phyloP scores from a whole-genome alignment of 2,329 filamentous ascomycete genomes.

The Xylaria sp. region DNA sequence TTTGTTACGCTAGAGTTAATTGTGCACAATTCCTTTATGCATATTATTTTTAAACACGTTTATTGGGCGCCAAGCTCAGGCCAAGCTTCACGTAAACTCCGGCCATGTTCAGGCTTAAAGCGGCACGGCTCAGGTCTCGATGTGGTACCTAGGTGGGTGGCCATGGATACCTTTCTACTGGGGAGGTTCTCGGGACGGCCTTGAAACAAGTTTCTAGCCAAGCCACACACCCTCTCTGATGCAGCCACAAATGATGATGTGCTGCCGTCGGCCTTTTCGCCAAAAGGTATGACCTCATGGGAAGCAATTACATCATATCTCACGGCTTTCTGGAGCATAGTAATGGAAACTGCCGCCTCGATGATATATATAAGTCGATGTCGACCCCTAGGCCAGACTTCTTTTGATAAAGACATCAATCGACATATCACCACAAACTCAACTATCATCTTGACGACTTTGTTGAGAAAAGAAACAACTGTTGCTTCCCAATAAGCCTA shows the following conservation, averaged over 20 bases:
- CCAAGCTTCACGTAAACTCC: too few relatives aligned
- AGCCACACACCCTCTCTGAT: constrained; percentile 20
- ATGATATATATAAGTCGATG: constrained; percentile 19
- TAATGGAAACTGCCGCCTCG: background rate
- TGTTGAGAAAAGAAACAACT: background rate
- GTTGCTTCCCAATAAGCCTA: too few relatives aligned
- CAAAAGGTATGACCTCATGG: constrained; percentile 23
- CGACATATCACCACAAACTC: background rate
- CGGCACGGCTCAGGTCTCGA: too few relatives aligned
- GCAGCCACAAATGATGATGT: constrained; percentile 22
- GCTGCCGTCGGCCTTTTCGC: constrained; percentile 12
- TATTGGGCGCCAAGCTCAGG: too few relatives aligned
- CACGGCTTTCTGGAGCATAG: constrained; percentile 11
- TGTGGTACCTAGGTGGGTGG: too few relatives aligned
- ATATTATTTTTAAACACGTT: too few relatives aligned
- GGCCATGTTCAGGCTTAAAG: too few relatives aligned
- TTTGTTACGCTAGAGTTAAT: too few relatives aligned
- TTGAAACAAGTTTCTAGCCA: constrained; percentile 37
- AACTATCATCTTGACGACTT: too few relatives aligned
- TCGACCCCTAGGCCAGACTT: background rate
- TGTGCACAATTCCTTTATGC: too few relatives aligned
- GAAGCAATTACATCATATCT: constrained; percentile 17
- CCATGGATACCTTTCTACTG: too few relatives aligned
- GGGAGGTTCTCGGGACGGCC: constrained; percentile 8
- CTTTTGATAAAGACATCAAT: background rate